Conservation (phyloP, 805 yeast genomes). For the Spathaspora arborariae region DNA sequence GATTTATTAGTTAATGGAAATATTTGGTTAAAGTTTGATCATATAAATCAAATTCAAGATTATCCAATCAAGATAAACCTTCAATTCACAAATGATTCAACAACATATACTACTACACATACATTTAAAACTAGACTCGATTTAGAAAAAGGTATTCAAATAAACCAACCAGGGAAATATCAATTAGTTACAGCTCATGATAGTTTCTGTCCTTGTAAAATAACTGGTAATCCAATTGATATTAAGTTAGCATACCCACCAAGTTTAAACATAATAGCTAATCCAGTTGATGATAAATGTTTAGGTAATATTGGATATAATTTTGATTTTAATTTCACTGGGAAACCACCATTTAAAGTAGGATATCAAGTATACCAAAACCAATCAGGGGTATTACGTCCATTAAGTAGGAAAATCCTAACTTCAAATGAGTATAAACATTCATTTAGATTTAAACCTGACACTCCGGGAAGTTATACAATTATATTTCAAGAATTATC, state of each 20-base stretch:
- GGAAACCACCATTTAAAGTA: conserved; percentile 79
- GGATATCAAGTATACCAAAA: conserved; percentile 56
- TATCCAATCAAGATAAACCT: conserved; percentile 45
- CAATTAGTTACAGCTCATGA: conserved; percentile 51
- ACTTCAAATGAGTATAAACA: conserved; percentile 20
- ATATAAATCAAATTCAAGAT: conserved; percentile 29
- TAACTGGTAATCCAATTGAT: conserved; percentile 35
- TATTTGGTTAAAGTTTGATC: conserved; percentile 8
- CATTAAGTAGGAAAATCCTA: conserved; percentile 28
- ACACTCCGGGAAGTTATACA: conserved; percentile 74
- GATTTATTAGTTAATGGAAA: conserved; percentile 8
- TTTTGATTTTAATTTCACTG: conserved; percentile 67
- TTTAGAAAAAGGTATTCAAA: conserved; percentile 27
- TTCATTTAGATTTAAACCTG: conserved; percentile 66
- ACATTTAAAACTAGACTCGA: conserved; percentile 23
- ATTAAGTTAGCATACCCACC: conserved; percentile 45
- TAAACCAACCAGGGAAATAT: conserved; percentile 66
- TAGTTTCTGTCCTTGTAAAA: conserved; percentile 61
- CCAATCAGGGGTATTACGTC: conserved; percentile 26
- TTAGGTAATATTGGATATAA: conserved; percentile 84
- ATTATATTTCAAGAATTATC: conserved; percentile 63
- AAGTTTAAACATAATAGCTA: conserved; percentile 39
- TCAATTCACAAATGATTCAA: conserved; percentile 22
- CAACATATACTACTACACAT: conserved; percentile 18
- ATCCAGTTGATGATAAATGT: conserved; percentile 77